phyloP scores from a whole-genome alignment of 1,139 yeast genomes.

The Geotrichum histeridarum region DNA sequence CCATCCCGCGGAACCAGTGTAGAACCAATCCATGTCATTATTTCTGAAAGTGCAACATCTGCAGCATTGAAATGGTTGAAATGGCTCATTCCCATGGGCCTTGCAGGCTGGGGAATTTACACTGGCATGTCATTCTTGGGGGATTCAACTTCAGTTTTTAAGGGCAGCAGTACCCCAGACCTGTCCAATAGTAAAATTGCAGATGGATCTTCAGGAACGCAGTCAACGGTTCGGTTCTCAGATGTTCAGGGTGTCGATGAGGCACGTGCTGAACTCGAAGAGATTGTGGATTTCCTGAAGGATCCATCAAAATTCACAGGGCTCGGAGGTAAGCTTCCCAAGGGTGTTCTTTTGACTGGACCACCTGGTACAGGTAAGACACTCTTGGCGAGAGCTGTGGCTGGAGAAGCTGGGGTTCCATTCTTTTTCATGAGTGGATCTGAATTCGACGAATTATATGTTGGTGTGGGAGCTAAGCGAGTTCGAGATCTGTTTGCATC shows the following conservation, averaged over 20 bases:
- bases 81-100: conserved; percentile 79
- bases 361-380: conserved; percentile 99
- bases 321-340: conserved; percentile 93
- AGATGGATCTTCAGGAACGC: conserved; percentile 54
- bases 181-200: conserved; percentile 34
- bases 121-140: conserved; percentile 64
- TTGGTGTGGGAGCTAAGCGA: conserved; percentile 98
- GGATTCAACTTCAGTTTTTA: conserved; percentile 80
- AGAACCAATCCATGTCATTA: conserved; percentile 87
- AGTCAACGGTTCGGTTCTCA: conserved; percentile 79
- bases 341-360: conserved; percentile 93
- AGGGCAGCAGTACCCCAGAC: conserved; percentile 63
- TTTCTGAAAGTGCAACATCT: conserved; percentile 75
- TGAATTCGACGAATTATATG: conserved; percentile 95
- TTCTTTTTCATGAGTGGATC: conserved; percentile 98
- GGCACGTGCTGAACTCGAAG: conserved; percentile 94
- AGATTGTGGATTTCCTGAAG: conserved; percentile 90
- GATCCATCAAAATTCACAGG: conserved; percentile 96
- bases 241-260: conserved; percentile 99
- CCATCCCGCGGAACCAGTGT: conserved; percentile 38
- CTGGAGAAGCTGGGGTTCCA: conserved; percentile 99
- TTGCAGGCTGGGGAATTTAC: conserved; percentile 56
- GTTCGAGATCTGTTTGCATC: conserved; percentile 89
- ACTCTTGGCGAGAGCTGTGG: conserved; percentile 92
- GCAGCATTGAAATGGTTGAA: conserved; percentile 81